Evolutionary conservation across 495 filamentous ascomycete genomes (phyloP).

Genomic region (Amphirosellinia nigrospora): DNA sequence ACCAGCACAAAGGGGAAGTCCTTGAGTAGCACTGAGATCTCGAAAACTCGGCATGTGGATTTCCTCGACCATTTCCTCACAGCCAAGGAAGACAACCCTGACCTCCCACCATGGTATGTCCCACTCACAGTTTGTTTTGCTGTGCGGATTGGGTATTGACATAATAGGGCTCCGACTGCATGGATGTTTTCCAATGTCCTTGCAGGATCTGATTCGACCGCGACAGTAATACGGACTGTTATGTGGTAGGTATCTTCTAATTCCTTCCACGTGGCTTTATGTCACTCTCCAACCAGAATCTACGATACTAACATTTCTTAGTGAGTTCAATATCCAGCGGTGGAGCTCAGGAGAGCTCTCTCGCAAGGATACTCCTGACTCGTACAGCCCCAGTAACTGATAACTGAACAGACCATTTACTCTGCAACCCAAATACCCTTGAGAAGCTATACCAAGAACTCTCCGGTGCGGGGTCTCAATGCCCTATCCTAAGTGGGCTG

Average conservation of each 20-base stretch:
- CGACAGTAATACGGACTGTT: constrained; percentile 55
- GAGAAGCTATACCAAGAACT: constrained; percentile 54
- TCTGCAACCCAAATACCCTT: constrained; percentile 46
- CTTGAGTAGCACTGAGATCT: background rate
- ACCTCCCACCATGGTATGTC: constrained; percentile 37
- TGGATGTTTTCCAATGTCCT: constrained; percentile 56
- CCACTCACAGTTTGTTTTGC: background rate
- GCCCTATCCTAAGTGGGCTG: constrained; percentile 24
- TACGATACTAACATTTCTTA: background rate
- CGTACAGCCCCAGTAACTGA: background rate
- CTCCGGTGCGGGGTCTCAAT: background rate
- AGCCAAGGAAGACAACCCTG: constrained; percentile 33
- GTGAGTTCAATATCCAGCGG: background rate
- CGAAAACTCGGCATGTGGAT: constrained; percentile 1
- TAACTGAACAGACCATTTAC: constrained; percentile 39
- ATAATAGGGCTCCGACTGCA: constrained; percentile 32
- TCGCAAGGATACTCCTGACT: background rate
- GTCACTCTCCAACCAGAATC: background rate
- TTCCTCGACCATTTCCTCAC: constrained; percentile 8
- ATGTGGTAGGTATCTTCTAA: constrained; percentile 43
- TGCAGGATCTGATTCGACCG: constrained; percentile 64
- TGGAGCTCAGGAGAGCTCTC: background rate
- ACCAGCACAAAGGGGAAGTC: background rate
- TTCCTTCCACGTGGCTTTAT: background rate
- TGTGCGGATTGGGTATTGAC: background rate